Conservation (phyloP, 2,329 filamentous ascomycete genomes). For the Exophiala sideris region DNA sequence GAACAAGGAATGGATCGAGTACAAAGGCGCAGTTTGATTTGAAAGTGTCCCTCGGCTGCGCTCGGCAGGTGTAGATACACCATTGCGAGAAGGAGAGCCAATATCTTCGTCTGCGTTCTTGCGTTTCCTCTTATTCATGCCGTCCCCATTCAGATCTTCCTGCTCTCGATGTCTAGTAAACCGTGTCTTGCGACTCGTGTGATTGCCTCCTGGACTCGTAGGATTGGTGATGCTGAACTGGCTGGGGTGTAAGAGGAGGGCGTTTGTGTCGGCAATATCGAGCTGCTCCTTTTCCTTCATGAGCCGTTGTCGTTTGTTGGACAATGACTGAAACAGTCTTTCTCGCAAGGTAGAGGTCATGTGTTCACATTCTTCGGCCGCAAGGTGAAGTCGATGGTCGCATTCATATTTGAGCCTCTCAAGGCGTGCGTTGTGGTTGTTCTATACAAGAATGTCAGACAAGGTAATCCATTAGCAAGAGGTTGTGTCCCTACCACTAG, state of each 20-base stretch:
- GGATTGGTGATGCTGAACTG: slow-evolving; percentile 65
- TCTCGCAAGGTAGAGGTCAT: slow-evolving; percentile 59
- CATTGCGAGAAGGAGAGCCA: slow-evolving; percentile 56
- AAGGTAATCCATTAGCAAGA: neutral
- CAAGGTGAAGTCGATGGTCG: slow-evolving; percentile 59
- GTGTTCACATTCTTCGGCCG: slow-evolving; percentile 60
- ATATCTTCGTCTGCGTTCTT: slow-evolving; percentile 58
- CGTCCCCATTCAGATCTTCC: slow-evolving; percentile 49
- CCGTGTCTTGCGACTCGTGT: slow-evolving; percentile 61
- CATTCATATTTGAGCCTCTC: slow-evolving; percentile 56
- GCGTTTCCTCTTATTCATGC: slow-evolving; percentile 55
- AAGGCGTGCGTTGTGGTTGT: slow-evolving; percentile 55
- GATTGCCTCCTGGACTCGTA: slow-evolving; percentile 59
- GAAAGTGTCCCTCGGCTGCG: slow-evolving; percentile 53
- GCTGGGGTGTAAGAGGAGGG: slow-evolving; percentile 61
- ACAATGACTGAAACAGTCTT: slow-evolving; percentile 57
- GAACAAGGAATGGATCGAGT: slow-evolving; percentile 63
- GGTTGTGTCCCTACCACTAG: slow-evolving; percentile 63
- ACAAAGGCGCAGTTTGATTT: slow-evolving; percentile 57
- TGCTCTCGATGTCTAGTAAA: slow-evolving; percentile 57
- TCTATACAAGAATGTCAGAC: slow-evolving; percentile 38
- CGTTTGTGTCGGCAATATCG: slow-evolving; percentile 64
- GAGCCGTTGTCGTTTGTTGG: slow-evolving; percentile 55
- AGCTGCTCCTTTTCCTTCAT: slow-evolving; percentile 65
- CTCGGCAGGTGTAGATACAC: slow-evolving; percentile 46